Evolutionary conservation across 2,329 filamentous ascomycete species (phyloP).

Genomic region (Microcyclosporella mali): DNA sequence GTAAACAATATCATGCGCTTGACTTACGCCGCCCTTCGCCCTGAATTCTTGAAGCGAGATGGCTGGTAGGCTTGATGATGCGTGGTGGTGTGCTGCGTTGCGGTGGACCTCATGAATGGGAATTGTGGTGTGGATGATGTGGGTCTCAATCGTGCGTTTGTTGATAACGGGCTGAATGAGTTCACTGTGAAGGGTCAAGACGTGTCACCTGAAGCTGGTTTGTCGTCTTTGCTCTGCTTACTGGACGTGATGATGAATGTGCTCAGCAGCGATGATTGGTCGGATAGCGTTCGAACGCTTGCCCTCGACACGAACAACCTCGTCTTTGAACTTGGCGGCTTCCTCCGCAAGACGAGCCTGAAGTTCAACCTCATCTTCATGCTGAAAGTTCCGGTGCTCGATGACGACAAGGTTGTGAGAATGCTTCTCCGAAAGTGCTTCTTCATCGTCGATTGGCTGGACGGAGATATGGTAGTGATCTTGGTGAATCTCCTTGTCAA

Average conservation of each 20-base stretch:
- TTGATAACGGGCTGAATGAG: conserved; percentile 65
- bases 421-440: conserved; percentile 57
- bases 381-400: conserved; percentile 56
- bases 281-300: conserved; percentile 45
- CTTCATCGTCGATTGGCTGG: conserved; percentile 55
- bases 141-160: conserved; percentile 60
- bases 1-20: no score
- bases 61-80: conserved; percentile 56
- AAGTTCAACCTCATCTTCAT: conserved; percentile 50
- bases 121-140: conserved; percentile 63
- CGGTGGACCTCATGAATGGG: conserved; percentile 69
- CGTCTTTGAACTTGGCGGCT: conserved; percentile 49
- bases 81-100: conserved; percentile 60
- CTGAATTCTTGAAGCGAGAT: conserved; percentile 62
- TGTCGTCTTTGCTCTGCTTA: no score
- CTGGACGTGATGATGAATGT: no score
- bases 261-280: conserved; percentile 53
- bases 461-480: conserved; percentile 66
- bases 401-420: conserved; percentile 53
- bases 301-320: conserved; percentile 42
- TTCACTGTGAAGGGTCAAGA: no score
- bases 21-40: conserved; percentile 48
- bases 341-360: conserved; percentile 48
- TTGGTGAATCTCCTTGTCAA: conserved; percentile 63
- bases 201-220: no score